Base-by-base conservation (phyloP, 2,329 filamentous ascomycete genomes). In the Onygenales sp. region DNA sequence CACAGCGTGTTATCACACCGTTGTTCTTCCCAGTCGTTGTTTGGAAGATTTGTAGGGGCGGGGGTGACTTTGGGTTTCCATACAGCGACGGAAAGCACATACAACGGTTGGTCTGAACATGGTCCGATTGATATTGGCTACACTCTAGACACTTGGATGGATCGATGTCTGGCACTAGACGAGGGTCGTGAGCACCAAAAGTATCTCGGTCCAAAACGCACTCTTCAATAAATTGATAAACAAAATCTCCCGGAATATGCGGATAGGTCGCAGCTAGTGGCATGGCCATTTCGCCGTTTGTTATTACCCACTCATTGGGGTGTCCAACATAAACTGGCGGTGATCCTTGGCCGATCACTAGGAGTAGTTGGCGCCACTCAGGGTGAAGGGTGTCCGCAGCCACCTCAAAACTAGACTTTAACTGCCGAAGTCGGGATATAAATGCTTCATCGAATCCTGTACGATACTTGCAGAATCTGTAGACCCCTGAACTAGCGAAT, bases 381-480 rank as follows among this genome's bases (percentile, higher is more conserved):
- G 76, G 76, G 54, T 78, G 76, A 43, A 79, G 61, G 1, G 76
- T 79, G 54, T 79, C 77, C 1, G 77, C 77, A 2, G 76, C 75
- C 7, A 79, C 71, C 59, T 79, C 76, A n/a, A 81, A 70, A 13
- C 76, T 69, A 32, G 74, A 71, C 42, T 70, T 64, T 7, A 79
- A 60, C 35, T 66, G 67, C 13, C 68, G 67, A 6, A 82, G 66
- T 2, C 72, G 72, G 38, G 72, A 68, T 64, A 79, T 75, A 3
- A 78, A 74, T 13, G 77, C 75, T 5, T 72, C 69, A 43, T 74
- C 72, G 59, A 81, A 80, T 4, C 75, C 76, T 0, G 76, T 74
- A 43, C 79, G 73, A 60, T 82, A 82, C 60, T 82, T 82, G 73
- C 78, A 82, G 63, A 81, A 79, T 7, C 79, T 72, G 62, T 82